A percentile compares a stretch with the other conserved stretches of the same genome.
Conservation (phyloP, 129 eudicot genomes). For the Lonicera japonica region DNA sequence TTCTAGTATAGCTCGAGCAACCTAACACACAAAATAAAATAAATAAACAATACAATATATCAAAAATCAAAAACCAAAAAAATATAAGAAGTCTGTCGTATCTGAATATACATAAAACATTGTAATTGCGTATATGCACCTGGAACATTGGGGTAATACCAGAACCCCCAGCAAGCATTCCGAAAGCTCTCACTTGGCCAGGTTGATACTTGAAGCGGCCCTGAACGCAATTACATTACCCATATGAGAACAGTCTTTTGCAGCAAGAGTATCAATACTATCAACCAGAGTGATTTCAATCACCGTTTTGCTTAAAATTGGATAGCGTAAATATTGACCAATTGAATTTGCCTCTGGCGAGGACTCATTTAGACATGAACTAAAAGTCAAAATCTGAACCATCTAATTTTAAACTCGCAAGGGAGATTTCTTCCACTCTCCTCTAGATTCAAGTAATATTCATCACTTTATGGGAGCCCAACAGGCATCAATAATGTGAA, state of each 20-base stretch:
- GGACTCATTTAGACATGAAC: no score
- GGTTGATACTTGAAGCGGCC: slow-evolving; percentile 88
- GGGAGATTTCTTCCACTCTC: no score
- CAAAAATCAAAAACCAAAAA: slow-evolving; percentile 10
- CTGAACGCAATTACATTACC: slow-evolving; percentile 21
- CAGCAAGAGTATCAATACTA: background rate
- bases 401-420: no score
- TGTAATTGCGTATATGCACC: slow-evolving; percentile 29
- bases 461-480: no score
- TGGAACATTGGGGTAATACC: slow-evolving; percentile 99
- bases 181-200: slow-evolving; percentile 83
- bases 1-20: slow-evolving; percentile 89
- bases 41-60: background rate
- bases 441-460: no score
- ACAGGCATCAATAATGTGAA: no score
- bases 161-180: slow-evolving; percentile 98
- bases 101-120: background rate
- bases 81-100: background rate
- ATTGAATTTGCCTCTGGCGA: no score
- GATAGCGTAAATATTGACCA: no score
- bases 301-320: no score
- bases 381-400: no score
- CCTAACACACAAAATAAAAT: slow-evolving; percentile 29
- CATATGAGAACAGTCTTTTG: background rate
- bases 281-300: no score